A percentile compares a stretch with the other conserved stretches of the same genome.
These are phyloP conservation scores for Phytophthora tentaculata DNA, from an alignment of 352 stramenopile species.

Conservation along the genomic window DNA sequence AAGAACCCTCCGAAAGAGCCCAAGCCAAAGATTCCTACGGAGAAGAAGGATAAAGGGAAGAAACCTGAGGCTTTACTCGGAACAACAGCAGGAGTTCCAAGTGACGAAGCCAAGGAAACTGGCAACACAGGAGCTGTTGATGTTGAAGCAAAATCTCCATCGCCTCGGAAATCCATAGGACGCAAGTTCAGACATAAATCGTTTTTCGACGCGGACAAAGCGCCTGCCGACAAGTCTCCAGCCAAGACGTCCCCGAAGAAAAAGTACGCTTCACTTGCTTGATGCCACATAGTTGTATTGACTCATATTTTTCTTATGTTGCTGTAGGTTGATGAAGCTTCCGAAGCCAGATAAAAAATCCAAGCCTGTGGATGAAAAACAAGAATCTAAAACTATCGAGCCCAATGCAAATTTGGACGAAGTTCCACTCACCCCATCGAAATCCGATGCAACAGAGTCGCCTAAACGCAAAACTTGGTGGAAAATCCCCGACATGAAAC, in stretches of 20 bases:
- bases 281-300: not conserved
- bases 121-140: slow-evolving; percentile 2
- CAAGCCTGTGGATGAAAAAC: slow-evolving; percentile 25
- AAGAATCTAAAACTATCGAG: slow-evolving; percentile 18
- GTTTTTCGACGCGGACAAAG: slow-evolving; percentile 16
- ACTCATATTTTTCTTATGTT: slow-evolving; percentile 2
- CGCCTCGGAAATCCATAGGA: slow-evolving; percentile 26
- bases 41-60: slow-evolving; percentile 32
- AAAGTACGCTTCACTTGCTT: slow-evolving; percentile 4
- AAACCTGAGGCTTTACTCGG: slow-evolving; percentile 9
- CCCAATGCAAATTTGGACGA: slow-evolving; percentile 10
- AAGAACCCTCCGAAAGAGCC: slow-evolving; percentile 11
- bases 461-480: slow-evolving; percentile 33
- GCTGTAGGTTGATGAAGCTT: slow-evolving; percentile 34
- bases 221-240: slow-evolving; percentile 17
- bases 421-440: slow-evolving; percentile 19
- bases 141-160: slow-evolving; percentile 13
- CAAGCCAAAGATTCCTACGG: slow-evolving; percentile 16
- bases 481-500: slow-evolving; percentile 41
- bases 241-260: slow-evolving; percentile 36
- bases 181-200: slow-evolving; percentile 23
- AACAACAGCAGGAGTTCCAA: slow-evolving; percentile 1
- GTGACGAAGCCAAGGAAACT: slow-evolving; percentile 16
- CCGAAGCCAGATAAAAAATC: slow-evolving; percentile 32
- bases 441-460: slow-evolving; percentile 23